Conservation (phyloP, 768 basidiomycete species). For the Phylloporus arenicola region DNA sequence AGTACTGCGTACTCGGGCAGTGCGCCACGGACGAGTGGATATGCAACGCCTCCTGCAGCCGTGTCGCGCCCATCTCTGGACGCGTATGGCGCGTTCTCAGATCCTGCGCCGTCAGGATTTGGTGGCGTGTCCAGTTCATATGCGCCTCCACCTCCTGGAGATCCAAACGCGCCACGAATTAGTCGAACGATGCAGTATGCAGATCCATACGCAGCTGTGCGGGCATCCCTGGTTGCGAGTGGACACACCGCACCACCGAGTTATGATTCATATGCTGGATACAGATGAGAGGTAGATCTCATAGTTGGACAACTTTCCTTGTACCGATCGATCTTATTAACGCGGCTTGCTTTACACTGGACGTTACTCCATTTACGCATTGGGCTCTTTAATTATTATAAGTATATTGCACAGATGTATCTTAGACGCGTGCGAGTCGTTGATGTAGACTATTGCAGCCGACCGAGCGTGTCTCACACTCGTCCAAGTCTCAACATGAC, state of each 20-base stretch:
- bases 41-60: constrained; percentile 29
- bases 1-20: constrained; percentile 22
- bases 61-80: constrained; percentile 69
- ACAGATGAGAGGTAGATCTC: constrained; percentile 31
- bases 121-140: constrained; percentile 36
- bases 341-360: constrained; percentile 2
- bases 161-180: constrained; percentile 42
- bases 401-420: constrained; percentile 11
- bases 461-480: constrained; percentile 17
- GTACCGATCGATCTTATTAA: constrained; percentile 11
- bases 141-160: constrained; percentile 30
- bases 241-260: constrained; percentile 39
- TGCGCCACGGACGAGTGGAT: constrained; percentile 20
- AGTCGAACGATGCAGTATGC: constrained; percentile 94
- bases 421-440: constrained; percentile 1
- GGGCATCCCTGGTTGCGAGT: constrained; percentile 45
- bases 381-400: constrained; percentile 4
- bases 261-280: constrained; percentile 52
- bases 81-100: constrained; percentile 86
- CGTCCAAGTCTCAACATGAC: constrained; percentile 8
- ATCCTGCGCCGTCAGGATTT: constrained; percentile 78
- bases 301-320: constrained; percentile 4
- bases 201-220: constrained; percentile 80
- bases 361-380: constrained; percentile 1
- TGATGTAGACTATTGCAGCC: background rate